Evolutionary conservation across 75 land plant species (phyloP), one percentile per base, ranked within the genome.

Genomic region (Gnetum montanum): DNA sequence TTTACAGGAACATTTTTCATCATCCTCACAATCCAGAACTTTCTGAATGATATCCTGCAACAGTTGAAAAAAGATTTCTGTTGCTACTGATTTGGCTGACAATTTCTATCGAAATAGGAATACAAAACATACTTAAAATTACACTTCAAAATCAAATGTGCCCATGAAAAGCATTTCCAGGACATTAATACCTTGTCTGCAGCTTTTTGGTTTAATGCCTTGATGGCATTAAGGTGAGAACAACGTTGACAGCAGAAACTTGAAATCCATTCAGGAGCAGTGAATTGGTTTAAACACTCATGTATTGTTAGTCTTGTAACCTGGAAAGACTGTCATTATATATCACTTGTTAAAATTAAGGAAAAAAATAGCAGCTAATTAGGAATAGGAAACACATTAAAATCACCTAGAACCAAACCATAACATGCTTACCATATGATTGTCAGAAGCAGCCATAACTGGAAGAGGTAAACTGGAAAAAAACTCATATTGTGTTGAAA

Each of bases 1-100:
- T 50, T 72, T 70, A 69, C 97, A 91, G 31, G 59, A 61, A 65
- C 97, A 91, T n/a, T 66, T 71, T 28, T 87, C 97, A 67, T 72
- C 60, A 54, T 65, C 60, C 37, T 44, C 61, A 63, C 97, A 86
- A 20, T 59, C 46, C 46, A 57, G 59, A 8, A 90, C 62, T 50
- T 38, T 75, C 38, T 65, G 43, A 26, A 73, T 51, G 38, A 65
- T 68, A 28, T 23, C 54, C 90, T 86, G 68, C 38, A 52, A 33
- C n/a, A n/a, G n/a, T n/a, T n/a, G n/a, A n/a, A n/a, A n/a, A n/a
- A n/a, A n/a, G n/a, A n/a, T n/a, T 36, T 56, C 18, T 27, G 31
- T 15, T 18, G 27, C 3, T n/a, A n/a, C n/a, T n/a, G n/a, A n/a
- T n/a, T n/a, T n/a, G n/a, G n/a, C n/a, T n/a, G n/a, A n/a, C n/a